Evolutionary conservation across 139 green algal species (phyloP).

Genomic region (Spirogloea muscicola): DNA sequence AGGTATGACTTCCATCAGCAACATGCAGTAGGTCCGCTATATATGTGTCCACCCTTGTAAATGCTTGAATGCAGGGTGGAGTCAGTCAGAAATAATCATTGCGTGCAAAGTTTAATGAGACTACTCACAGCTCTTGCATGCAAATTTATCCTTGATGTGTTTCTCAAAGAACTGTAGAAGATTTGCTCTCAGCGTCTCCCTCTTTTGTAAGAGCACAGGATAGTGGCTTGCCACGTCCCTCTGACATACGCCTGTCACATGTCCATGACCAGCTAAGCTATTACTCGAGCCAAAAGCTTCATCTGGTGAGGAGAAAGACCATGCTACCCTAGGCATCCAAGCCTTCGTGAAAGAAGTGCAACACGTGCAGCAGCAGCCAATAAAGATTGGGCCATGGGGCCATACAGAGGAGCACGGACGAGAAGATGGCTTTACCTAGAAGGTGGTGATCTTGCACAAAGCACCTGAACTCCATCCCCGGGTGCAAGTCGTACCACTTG

Average conservation of each 20-base stretch:
- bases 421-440: conserved; percentile 38
- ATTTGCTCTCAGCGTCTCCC: conserved; percentile 35
- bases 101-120: neutral
- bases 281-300: neutral
- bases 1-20: neutral
- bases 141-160: conserved; percentile 1
- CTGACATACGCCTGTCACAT: conserved; percentile 62
- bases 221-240: conserved; percentile 65
- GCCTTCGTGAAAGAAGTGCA: neutral
- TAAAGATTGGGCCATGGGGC: neutral
- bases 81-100: neutral
- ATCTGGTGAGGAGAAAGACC: neutral
- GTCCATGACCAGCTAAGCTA: too few species aligned
- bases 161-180: conserved; percentile 54
- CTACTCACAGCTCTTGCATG: neutral
- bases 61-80: neutral
- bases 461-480: conserved; percentile 81
- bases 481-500: conserved; percentile 70
- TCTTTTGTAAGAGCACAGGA: conserved; percentile 36
- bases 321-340: neutral
- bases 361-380: neutral
- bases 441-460: conserved; percentile 66
- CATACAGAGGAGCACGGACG: neutral
- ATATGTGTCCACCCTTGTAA: neutral
- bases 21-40: neutral